Conservation (phyloP, 768 basidiomycete species). For the Boletus vinaceobasis region DNA sequence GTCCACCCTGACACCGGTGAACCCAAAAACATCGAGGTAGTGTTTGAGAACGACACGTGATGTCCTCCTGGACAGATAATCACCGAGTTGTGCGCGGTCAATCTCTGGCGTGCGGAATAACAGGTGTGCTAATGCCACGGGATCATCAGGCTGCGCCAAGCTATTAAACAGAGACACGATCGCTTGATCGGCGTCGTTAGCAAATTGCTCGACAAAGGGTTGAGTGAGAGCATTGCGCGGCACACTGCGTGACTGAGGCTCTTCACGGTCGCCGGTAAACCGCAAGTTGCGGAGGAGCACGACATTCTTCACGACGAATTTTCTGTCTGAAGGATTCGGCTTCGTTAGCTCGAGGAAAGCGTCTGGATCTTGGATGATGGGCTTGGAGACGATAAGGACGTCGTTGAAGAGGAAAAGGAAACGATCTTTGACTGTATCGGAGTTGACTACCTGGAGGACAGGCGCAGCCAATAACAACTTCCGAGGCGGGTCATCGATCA, state of each 20-base stretch:
- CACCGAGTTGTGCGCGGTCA: slow-evolving; percentile 78
- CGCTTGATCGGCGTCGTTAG: slow-evolving; percentile 76
- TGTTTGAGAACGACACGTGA: slow-evolving; percentile 76
- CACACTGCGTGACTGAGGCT: slow-evolving; percentile 46
- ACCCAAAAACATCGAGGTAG: slow-evolving; percentile 86
- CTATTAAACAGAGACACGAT: slow-evolving; percentile 67
- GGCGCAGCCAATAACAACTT: slow-evolving; percentile 81
- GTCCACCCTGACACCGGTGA: slow-evolving; percentile 79
- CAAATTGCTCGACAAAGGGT: slow-evolving; percentile 76
- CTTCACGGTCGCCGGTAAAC: slow-evolving; percentile 67
- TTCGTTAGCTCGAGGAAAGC: slow-evolving; percentile 55
- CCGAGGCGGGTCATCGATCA: slow-evolving; percentile 82
- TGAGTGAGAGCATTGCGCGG: slow-evolving; percentile 62
- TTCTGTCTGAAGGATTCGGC: slow-evolving; percentile 59
- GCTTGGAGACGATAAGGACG: slow-evolving; percentile 90
- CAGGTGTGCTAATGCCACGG: slow-evolving; percentile 69
- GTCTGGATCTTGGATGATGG: slow-evolving; percentile 69
- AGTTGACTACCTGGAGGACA: slow-evolving; percentile 90
- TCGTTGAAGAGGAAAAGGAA: slow-evolving; percentile 98
- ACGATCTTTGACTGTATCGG: slow-evolving; percentile 92
- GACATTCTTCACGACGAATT: slow-evolving; percentile 87
- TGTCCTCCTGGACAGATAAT: slow-evolving; percentile 72
- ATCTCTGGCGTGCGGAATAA: slow-evolving; percentile 82
- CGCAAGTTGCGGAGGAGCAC: slow-evolving; percentile 71
- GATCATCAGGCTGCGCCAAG: slow-evolving; percentile 58